Evolutionary conservation across 1,284 basidiomycete genomes (phyloP).

Genomic region (Ceratobasidium sp.): DNA sequence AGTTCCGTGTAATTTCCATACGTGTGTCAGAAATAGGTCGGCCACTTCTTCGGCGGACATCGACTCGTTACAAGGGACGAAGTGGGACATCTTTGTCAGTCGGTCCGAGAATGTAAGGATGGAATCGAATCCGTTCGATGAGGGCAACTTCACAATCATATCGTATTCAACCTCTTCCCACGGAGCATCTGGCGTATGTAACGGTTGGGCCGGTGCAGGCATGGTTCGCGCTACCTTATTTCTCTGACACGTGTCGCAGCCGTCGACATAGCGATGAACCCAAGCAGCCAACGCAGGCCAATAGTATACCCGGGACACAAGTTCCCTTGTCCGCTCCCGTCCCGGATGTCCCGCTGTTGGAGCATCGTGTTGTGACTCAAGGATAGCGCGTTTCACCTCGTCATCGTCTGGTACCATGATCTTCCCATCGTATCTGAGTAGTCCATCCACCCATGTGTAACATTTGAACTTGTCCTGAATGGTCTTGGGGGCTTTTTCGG

Average conservation of each 20-base stretch:
- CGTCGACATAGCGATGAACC: constrained; percentile 46
- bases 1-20: constrained; percentile 45
- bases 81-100: constrained; percentile 46
- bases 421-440: neutral
- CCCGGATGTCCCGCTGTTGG: neutral
- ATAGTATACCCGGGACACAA: constrained; percentile 3
- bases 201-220: constrained; percentile 47
- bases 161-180: constrained; percentile 43
- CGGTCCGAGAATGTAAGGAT: constrained; percentile 48
- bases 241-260: too few relatives aligned
- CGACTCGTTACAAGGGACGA: constrained; percentile 47
- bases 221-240: too few relatives aligned
- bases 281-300: constrained; percentile 45
- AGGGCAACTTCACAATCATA: constrained; percentile 47
- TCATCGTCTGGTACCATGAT: neutral
- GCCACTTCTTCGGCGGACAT: constrained; percentile 40
- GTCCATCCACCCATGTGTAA: neutral
- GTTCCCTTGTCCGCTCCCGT: neutral
- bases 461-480: neutral
- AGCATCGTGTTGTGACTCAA: neutral
- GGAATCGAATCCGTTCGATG: constrained; percentile 42
- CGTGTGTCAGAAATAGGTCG: constrained; percentile 41
- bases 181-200: constrained; percentile 42
- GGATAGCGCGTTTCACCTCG: neutral
- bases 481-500: neutral